Evolutionary conservation across 495 filamentous ascomycete genomes (phyloP).

Genomic region (Neurospora africana): DNA sequence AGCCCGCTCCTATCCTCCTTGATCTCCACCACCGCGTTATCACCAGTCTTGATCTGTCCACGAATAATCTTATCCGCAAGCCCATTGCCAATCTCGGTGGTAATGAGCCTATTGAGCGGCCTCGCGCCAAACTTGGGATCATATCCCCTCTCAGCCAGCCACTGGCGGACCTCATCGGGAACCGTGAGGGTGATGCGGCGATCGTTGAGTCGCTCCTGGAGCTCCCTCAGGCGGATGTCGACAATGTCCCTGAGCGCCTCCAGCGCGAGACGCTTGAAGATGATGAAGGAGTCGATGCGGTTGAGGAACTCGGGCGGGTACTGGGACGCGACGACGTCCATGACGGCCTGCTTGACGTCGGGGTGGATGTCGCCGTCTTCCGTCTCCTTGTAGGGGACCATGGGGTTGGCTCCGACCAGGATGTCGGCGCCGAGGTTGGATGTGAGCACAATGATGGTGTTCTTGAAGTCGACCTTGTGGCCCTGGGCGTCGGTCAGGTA

Average conservation of each 20-base stretch:
- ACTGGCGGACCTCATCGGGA: conserved; percentile 59
- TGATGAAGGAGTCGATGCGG: conserved; percentile 90
- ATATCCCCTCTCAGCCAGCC: conserved; percentile 82
- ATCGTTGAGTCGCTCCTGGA: conserved; percentile 75
- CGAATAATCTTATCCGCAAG: conserved; percentile 87
- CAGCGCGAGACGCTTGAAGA: conserved; percentile 76
- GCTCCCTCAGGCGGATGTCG: conserved; percentile 78
- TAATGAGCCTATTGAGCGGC: conserved; percentile 85
- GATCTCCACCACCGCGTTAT: conserved; percentile 57
- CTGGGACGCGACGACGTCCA: conserved; percentile 69
- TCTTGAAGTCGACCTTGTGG: conserved; percentile 91
- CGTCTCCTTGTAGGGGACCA: conserved; percentile 49
- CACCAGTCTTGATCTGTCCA: conserved; percentile 66
- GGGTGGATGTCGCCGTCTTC: conserved; percentile 54
- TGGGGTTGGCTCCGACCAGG: conserved; percentile 48
- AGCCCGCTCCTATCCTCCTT: conserved; percentile 44
- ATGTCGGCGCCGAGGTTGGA: conserved; percentile 82
- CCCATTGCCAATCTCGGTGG: conserved; percentile 76
- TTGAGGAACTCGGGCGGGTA: conserved; percentile 96
- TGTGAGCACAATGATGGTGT: conserved; percentile 91
- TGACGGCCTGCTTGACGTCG: conserved; percentile 63
- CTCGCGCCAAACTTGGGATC: conserved; percentile 86
- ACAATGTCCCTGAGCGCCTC: conserved; percentile 83
- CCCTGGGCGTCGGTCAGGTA: conserved; percentile 93
- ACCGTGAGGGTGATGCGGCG: conserved; percentile 70